These are phyloP conservation scores for Floccularia luteovirens DNA, from an alignment of 768 basidiomycete genomes.

Conservation along the genomic window DNA sequence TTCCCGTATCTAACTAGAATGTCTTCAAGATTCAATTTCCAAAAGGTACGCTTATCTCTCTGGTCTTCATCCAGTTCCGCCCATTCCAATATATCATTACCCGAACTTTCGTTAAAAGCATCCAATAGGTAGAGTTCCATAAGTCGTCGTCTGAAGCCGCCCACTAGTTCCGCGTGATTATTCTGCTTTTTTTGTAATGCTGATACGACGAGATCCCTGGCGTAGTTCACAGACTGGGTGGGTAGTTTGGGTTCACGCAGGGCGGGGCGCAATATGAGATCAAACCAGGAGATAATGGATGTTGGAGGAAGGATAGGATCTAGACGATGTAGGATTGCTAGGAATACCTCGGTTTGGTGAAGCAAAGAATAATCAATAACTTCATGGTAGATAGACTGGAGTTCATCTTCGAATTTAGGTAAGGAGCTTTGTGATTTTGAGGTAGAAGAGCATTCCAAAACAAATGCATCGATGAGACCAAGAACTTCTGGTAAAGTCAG, in stretches of 20 bases:
- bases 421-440: constrained; percentile 36
- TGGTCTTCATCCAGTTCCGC: constrained; percentile 57
- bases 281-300: constrained; percentile 80
- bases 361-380: constrained; percentile 56
- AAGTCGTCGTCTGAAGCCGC: constrained; percentile 60
- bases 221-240: constrained; percentile 47
- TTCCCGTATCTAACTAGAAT: constrained; percentile 60
- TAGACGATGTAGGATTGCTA: constrained; percentile 59
- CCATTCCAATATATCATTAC: constrained; percentile 70
- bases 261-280: constrained; percentile 69
- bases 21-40: constrained; percentile 78
- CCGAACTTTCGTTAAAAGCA: constrained; percentile 68
- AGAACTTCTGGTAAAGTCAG: constrained; percentile 42
- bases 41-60: constrained; percentile 49
- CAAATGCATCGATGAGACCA: constrained; percentile 45
- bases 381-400: constrained; percentile 56
- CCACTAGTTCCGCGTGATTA: constrained; percentile 35
- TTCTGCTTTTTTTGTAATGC: constrained; percentile 50
- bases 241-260: constrained; percentile 68
- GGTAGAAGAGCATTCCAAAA: constrained; percentile 38
- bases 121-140: constrained; percentile 75
- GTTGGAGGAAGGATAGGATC: constrained; percentile 51
- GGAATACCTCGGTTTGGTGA: constrained; percentile 57
- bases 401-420: constrained; percentile 54
- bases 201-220: constrained; percentile 63